Evolutionary conservation across 306 rosid species (phyloP).

Genomic region (Vicia faba): DNA sequence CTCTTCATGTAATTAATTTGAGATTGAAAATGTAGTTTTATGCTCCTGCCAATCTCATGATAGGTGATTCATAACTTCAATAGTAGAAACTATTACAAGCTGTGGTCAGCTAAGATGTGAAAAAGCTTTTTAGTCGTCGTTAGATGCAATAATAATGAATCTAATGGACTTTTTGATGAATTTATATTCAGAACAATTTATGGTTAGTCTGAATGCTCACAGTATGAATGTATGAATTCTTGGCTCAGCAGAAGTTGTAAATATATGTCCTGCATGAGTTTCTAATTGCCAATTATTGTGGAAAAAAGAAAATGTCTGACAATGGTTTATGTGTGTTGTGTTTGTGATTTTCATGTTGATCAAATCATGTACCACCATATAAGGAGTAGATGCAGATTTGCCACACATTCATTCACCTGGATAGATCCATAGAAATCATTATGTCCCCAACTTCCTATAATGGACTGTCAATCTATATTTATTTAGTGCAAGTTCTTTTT

Average conservation of each 20-base stretch:
- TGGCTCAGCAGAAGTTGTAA: conserved; percentile 19
- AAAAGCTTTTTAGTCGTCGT: neutral
- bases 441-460: conserved; percentile 29
- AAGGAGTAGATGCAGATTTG: conserved; percentile 25
- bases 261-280: conserved; percentile 17
- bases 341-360: conserved; percentile 28
- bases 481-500: neutral
- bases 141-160: too few species aligned
- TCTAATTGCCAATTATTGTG: neutral
- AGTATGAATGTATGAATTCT: neutral
- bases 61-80: conserved; percentile 10
- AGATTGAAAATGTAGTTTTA: neutral
- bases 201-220: conserved; percentile 17
- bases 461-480: conserved; percentile 23
- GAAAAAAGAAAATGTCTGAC: neutral
- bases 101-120: neutral
- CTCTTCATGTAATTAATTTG: too few species aligned
- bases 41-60: conserved; percentile 22
- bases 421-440: conserved; percentile 8
- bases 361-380: conserved; percentile 6
- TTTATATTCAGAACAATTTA: neutral
- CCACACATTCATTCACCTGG: neutral
- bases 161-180: neutral
- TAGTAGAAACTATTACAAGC: neutral
- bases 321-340: conserved; percentile 8